Percentiles rank a stretch among this genome's conserved stretches.
phyloP scores from a whole-genome alignment of 2,329 filamentous ascomycete species.

The Aspergillus versicolor region DNA sequence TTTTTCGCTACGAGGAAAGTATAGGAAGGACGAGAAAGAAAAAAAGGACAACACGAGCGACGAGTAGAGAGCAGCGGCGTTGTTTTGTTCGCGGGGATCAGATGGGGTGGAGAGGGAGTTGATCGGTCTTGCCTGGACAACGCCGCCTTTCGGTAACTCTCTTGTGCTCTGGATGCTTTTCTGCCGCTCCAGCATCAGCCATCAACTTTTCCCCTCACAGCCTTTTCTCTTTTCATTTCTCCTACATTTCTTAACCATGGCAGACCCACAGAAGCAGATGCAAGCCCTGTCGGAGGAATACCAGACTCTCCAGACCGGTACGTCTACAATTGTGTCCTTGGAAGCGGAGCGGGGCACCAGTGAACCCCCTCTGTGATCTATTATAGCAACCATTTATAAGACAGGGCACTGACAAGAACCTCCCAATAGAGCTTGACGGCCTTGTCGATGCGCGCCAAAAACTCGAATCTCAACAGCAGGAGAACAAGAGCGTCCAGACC shows the following conservation, averaged over 20 bases:
- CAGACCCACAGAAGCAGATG: slow-evolving; percentile 71
- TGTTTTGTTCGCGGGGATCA: slow-evolving; percentile 6
- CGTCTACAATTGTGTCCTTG: slow-evolving; percentile 14
- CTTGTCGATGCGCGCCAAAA: slow-evolving; percentile 79
- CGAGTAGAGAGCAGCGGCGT: background rate
- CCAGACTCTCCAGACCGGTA: slow-evolving; percentile 81
- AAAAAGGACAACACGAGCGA: background rate
- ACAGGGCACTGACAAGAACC: background rate
- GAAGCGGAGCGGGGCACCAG: background rate
- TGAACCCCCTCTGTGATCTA: background rate
- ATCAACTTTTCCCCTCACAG: slow-evolving; percentile 23
- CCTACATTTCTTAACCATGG: slow-evolving; percentile 52
- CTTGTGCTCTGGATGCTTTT: slow-evolving; percentile 14
- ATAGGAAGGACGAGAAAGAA: background rate
- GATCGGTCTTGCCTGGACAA: slow-evolving; percentile 4
- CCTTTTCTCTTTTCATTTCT: slow-evolving; percentile 11
- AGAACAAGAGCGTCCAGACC: slow-evolving; percentile 86
- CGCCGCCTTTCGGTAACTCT: slow-evolving; percentile 19
- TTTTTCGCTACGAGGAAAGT: background rate
- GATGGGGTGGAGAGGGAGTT: slow-evolving; percentile 4
- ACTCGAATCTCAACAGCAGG: slow-evolving; percentile 87
- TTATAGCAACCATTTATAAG: background rate
- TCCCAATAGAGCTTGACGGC: slow-evolving; percentile 68
- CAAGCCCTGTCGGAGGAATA: slow-evolving; percentile 85
- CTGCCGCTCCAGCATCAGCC: slow-evolving; percentile 20